Base-by-base conservation (phyloP, 805 yeast genomes). In the Saccharomycopsis sp. region DNA sequence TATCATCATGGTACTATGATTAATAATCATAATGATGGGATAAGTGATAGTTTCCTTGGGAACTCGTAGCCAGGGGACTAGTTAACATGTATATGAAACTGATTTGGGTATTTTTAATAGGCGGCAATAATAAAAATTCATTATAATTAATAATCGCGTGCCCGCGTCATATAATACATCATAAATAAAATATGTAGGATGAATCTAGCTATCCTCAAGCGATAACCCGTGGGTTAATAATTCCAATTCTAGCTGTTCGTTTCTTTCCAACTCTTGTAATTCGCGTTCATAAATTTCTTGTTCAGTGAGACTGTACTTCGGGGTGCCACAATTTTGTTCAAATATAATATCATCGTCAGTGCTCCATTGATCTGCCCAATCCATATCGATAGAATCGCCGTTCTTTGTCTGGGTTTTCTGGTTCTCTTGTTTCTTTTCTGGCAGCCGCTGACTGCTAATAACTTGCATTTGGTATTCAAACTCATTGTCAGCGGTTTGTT, bases 191-290 rank as follows among this genome's bases (percentile, higher is more conserved):
- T n/a, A n/a, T n/a, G n/a, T n/a, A n/a, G n/a, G n/a, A n/a, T n/a
- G n/a, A n/a, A n/a, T n/a, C n/a, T n/a, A n/a, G n/a, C n/a, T n/a
- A n/a, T n/a, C n/a, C n/a, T n/a, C n/a, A n/a, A n/a, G n/a, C n/a
- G n/a, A 24, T 47, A 57, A 35, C 26, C 51, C 57, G 39, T 49
- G 51, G 2, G 63, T 53, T 47, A 62, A 42, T 36, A 56, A 59
- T 38, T 62, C 65, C 38, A 62, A 44, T 42, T 62, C 65, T 40
- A 53, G 36, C 48, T 51, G 53, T 38, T 59, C 58, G 28, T 58
- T 39, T 19, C 50, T 37, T 24, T 58, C 40, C 54, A 59, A 50
- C 39, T 61, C 60, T 38, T 59, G 62, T 21, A 62, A 40, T 37
- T 61, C 58, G 24, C 49, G 39, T 38, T 60, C 36, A 20, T 41